Evolutionary conservation across 495 filamentous ascomycete species (phyloP), one percentile per base, ranked within the genome.

Genomic region (Cladorrhinum samala): DNA sequence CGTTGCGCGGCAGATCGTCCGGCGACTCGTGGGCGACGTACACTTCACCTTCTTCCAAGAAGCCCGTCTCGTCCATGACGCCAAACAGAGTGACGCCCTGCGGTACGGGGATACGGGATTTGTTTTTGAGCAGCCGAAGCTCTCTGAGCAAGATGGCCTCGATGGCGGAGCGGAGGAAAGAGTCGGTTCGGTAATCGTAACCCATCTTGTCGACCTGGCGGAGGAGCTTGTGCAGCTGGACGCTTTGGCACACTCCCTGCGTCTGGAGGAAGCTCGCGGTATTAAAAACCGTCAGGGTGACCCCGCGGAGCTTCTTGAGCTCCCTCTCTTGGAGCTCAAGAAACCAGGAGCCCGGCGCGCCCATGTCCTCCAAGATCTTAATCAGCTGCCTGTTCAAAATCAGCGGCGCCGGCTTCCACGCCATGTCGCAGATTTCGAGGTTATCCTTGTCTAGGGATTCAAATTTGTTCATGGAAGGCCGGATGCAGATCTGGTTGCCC

Each of bases 401-500:
- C 57, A 88, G 72, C 0, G 83, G 80, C 13, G 91, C 75, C 0
- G 84, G 84, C 39, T 74, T 80, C 19, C 76, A 79, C 2, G 78
- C 80, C 37, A 79, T 71, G 39, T 83, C 85, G 59, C 89, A 93
- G 50, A 95, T 88, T 54, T 91, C 89, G 3, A 94, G 73, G 37
- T 81, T 70, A 4, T 58, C 55, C 36, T 60, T 68, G 18, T 80
- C 73, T 0, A 65, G 58, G 20, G 78, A 81, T n/a, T 71, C 56
- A 58, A 92, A 93, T 58, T 95, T 95, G 46, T 78, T 69, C 89
- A 93, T 95, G n/a, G 83, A 88, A 0, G 53, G 49, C 1, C 89
- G 78, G 11, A 92, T 67, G 37, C 70, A 66, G 37, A 93, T 69
- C 20, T 68, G 49, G 21, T 73, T 67, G 1, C 83, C 83, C 8